Conservation (phyloP, 805 yeast species). For the Blastobotrys robertii region DNA sequence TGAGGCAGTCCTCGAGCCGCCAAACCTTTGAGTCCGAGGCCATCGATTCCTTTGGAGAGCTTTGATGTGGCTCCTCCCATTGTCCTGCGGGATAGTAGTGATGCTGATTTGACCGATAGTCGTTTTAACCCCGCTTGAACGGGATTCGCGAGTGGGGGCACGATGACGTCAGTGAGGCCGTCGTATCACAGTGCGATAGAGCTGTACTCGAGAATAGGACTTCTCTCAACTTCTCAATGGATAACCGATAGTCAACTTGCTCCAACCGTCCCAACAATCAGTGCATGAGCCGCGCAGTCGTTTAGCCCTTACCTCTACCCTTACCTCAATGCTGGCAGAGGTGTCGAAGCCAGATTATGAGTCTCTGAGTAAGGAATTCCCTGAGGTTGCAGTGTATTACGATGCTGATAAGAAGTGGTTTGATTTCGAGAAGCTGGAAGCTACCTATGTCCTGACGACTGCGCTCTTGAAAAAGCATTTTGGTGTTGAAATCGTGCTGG, state of each 20-base stretch:
- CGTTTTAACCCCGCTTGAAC: neutral
- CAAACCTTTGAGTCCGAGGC: constrained; percentile 12
- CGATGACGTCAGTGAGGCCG: too few relatives aligned
- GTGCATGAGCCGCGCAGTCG: too few relatives aligned
- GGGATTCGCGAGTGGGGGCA: too few relatives aligned
- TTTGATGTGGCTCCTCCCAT: constrained; percentile 1
- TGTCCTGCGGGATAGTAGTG: neutral
- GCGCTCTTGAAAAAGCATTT: constrained; percentile 11
- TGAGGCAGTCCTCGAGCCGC: constrained; percentile 4
- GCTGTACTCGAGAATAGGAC: too few relatives aligned
- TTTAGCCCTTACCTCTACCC: too few relatives aligned
- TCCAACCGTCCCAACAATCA: too few relatives aligned
- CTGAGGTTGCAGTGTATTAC: neutral
- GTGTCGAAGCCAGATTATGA: neutral
- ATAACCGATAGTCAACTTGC: too few relatives aligned
- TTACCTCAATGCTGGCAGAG: neutral
- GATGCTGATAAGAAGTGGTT: neutral
- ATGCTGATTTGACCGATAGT: neutral
- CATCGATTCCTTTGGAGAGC: constrained; percentile 10
- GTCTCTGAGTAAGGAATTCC: neutral
- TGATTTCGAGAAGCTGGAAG: constrained; percentile 9
- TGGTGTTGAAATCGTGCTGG: constrained; percentile 8
- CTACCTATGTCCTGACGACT: constrained; percentile 6
- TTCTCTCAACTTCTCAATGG: too few relatives aligned
- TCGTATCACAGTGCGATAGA: too few relatives aligned